Percentiles rank a stretch among this genome's conserved stretches.
Evolutionary conservation across 805 yeast species (phyloP).

Genomic region (Ogataea ramenticola): DNA sequence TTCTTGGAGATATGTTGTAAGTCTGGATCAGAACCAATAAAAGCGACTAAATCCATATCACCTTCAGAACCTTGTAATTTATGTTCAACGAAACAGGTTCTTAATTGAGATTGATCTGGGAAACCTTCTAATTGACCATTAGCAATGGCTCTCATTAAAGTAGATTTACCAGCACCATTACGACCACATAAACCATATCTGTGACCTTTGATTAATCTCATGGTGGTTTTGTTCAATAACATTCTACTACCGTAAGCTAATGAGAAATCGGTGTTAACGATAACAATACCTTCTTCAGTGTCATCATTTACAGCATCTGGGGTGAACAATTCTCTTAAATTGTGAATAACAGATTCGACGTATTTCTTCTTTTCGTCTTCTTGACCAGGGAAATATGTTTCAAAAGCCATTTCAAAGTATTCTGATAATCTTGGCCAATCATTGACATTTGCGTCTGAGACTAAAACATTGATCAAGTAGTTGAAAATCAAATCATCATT

Average conservation of each 20-base stretch:
- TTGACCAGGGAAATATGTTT: conserved; percentile 24
- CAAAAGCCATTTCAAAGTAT: conserved; percentile 38
- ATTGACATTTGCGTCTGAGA: conserved; percentile 64
- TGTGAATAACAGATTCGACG: conserved; percentile 36
- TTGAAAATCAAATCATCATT: conserved; percentile 32
- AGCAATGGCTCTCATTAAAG: conserved; percentile 93
- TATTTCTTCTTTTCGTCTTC: conserved; percentile 29
- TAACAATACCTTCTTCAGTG: conserved; percentile 76
- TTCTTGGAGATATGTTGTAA: conserved; percentile 53
- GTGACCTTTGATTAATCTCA: conserved; percentile 87
- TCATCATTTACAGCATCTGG: conserved; percentile 49
- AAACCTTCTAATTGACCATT: conserved; percentile 96
- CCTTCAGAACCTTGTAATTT: conserved; percentile 93
- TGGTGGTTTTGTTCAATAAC: conserved; percentile 87
- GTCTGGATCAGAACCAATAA: conserved; percentile 87
- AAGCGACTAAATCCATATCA: conserved; percentile 78
- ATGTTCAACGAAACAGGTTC: conserved; percentile 96
- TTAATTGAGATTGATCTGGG: conserved; percentile 80
- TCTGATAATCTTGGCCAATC: conserved; percentile 59
- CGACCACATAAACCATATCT: conserved; percentile 97
- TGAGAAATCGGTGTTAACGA: conserved; percentile 92
- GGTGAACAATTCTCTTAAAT: conserved; percentile 49
- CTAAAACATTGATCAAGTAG: conserved; percentile 47
- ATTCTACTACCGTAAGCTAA: conserved; percentile 96
- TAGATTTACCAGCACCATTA: conserved; percentile 98